Evolutionary conservation across 176 grass and related monocot species (phyloP), one percentile per base, ranked within the genome.

Genomic region (Zizania latifolia): DNA sequence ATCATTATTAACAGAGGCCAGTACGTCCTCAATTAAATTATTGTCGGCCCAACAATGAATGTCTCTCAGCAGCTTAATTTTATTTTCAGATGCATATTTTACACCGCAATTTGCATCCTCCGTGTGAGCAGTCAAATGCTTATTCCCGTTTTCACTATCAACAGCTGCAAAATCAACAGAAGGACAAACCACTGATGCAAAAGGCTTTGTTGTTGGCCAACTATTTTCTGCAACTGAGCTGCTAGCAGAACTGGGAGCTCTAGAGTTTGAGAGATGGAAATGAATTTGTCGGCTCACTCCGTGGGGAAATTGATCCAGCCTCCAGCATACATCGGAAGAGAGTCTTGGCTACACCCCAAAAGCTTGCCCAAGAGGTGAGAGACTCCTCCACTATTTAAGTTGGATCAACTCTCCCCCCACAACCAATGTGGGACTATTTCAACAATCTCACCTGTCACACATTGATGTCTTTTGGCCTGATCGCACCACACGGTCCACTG

Each of bases 1-100:
- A 86, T 94, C 94, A 86, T 82, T 79, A 90, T 90, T 83, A 36
- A 94, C 91, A 34, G 72, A 89, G 60, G 83, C 65, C 35, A 98
- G 81, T 68, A 98, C 34, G 68, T 94, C 94, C 62, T 98, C 45
- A 59, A 92, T 92, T 74, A 98, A 85, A 76, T 74, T 84, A 67
- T 46, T 65, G 41, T 94, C 84, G 19, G 89, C 94, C 89, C 94
- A 98, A 83, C 71, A 66, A 43, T 89, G 80, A 40, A 82, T 71
- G 81, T 87, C 78, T 37, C 78, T 92, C 30, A 98, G 87, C 30
- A 89, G 46, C 75, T 92, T 82, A 63, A 92, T 66, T 79, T 61
- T 81, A 50, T 54, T 36, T 46, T 60, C 33, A 53, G 66, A 57
- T 77, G 68, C 53, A 69, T 58, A 46, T 15, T 22, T 80, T 19